These are phyloP conservation scores for Xylaria sp. DNA, from an alignment of 495 filamentous ascomycete species.

Conservation along the genomic window DNA sequence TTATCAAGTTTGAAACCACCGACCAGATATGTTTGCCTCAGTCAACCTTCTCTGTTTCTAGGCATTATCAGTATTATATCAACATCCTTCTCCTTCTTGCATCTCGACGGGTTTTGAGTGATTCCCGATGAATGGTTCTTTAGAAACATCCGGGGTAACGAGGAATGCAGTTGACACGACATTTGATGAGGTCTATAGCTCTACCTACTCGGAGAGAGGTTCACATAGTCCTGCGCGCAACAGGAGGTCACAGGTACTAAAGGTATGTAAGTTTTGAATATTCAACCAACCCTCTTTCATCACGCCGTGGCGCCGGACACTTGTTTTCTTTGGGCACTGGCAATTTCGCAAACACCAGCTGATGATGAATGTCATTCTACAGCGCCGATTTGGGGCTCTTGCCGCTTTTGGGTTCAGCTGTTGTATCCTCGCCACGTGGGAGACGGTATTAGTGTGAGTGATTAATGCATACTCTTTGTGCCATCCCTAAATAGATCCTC, in stretches of 20 bases:
- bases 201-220: conserved; percentile 21
- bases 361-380: background rate
- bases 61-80: background rate
- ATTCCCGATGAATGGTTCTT: conserved; percentile 1
- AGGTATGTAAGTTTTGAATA: conserved; percentile 29
- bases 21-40: background rate
- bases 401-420: conserved; percentile 56
- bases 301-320: background rate
- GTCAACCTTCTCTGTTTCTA: background rate
- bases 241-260: conserved; percentile 59
- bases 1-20: background rate
- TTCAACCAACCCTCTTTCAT: background rate
- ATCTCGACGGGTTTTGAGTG: background rate
- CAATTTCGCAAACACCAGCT: background rate
- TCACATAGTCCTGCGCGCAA: conserved; percentile 46
- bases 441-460: conserved; percentile 42
- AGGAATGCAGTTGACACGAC: background rate
- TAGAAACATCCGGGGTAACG: background rate
- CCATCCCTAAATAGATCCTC: background rate
- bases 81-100: background rate
- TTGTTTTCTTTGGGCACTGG: background rate
- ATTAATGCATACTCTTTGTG: background rate
- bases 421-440: conserved; percentile 56
- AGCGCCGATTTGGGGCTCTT: conserved; percentile 52
- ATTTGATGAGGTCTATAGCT: conserved; percentile 23